Conservation (phyloP, 2,329 filamentous ascomycete species). For the Xylariomycetidae sp. region DNA sequence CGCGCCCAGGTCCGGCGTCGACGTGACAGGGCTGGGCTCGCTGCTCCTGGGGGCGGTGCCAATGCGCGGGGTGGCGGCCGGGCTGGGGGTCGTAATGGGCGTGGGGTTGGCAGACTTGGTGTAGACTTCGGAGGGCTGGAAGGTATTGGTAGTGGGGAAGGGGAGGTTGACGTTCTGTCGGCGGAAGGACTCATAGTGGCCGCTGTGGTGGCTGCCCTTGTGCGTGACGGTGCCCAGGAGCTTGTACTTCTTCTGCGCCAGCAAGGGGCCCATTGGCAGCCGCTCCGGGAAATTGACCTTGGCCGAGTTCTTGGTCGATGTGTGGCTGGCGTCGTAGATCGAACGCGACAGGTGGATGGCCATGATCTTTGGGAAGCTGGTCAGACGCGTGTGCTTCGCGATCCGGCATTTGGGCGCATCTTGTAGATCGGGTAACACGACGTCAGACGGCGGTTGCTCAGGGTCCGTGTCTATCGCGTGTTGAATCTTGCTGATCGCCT, state of each 20-base stretch:
- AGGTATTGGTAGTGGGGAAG: slow-evolving; percentile 75
- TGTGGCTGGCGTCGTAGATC: slow-evolving; percentile 76
- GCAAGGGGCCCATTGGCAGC: slow-evolving; percentile 73
- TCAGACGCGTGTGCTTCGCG: slow-evolving; percentile 80
- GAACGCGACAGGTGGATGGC: slow-evolving; percentile 90
- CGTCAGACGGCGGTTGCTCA: slow-evolving; percentile 65
- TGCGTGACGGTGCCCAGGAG: slow-evolving; percentile 86
- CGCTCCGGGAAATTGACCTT: slow-evolving; percentile 89
- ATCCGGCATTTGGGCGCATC: slow-evolving; percentile 78
- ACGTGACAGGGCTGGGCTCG: slow-evolving; percentile 36
- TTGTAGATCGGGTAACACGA: slow-evolving; percentile 68
- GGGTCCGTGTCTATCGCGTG: slow-evolving; percentile 72
- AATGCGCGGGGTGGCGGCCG: slow-evolving; percentile 41
- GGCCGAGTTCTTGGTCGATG: slow-evolving; percentile 86
- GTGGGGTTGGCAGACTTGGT: slow-evolving; percentile 53
- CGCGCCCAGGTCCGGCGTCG: slow-evolving; percentile 42
- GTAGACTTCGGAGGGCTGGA: slow-evolving; percentile 69
- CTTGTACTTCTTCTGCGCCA: slow-evolving; percentile 74
- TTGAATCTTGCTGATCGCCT: slow-evolving; percentile 60
- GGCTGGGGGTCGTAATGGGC: slow-evolving; percentile 34
- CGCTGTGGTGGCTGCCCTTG: slow-evolving; percentile 91
- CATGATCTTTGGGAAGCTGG: slow-evolving; percentile 80
- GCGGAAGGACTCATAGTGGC: slow-evolving; percentile 94
- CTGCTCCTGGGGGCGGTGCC: slow-evolving; percentile 29
- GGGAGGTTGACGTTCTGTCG: slow-evolving; percentile 75